Evolutionary conservation across 805 yeast species (phyloP), one percentile per base, ranked within the genome.

Genomic region (Scheffersomyces ergatensis): DNA sequence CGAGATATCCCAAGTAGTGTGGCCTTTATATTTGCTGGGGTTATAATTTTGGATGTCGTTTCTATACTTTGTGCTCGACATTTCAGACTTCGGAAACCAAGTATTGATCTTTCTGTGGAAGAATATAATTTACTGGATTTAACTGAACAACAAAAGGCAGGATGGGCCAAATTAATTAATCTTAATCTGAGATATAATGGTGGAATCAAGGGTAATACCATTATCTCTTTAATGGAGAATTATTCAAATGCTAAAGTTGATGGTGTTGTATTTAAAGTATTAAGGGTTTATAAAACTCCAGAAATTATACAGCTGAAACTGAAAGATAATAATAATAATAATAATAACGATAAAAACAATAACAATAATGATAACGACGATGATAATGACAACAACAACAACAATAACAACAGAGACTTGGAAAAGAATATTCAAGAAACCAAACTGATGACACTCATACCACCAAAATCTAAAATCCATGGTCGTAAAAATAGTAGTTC

Each of bases 131-230:
- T 53, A 18, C 34, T 13, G 13, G 26, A 25, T 11, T 36, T 53
- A 16, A 46, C 48, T 9, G 34, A 31, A 8, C 42, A 43, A 34
- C 55, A 53, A 34, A 51, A 49, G 38, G 34, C 38, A 15, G 55
- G 51, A 4, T 53, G 50, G 46, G 48, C 55, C 12, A 47, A 46
- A 36, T 36, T 53, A 14, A 51, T 53, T 25, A 43, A 48, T 18
- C 37, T 43, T 19, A 53, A 53, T 39, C 18, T 38, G 11, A 51
- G 40, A 33, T 46, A 43, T 34, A 53, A 53, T 34, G 44, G 50
- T 4, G 57, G 57, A 2, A 42, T 50, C 7, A 34, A 44, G 1
- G 57, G 57, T 8, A 53, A 53, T 29, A 43, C 47, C 19, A 46
- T 44, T 1, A 32, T 53, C 3, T 43, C 54, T 30, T 41, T 53